Evolutionary conservation across 176 grass and related monocot species (phyloP), one percentile per base, ranked within the genome.

Genomic region (Phoenix roebelenii): DNA sequence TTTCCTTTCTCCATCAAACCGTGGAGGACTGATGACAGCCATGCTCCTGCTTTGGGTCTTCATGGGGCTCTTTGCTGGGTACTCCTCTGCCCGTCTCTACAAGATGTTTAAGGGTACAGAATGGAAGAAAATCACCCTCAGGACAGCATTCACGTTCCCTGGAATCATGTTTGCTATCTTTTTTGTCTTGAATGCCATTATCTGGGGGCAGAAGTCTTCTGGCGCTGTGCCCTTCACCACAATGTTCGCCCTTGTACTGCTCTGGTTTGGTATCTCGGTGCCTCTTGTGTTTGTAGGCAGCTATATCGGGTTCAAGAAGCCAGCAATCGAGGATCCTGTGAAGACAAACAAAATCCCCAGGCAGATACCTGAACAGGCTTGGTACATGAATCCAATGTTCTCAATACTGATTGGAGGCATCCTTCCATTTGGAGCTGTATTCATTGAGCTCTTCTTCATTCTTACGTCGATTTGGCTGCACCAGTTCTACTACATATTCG

Each of bases 381-480:
- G 87, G 92, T 91, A 97, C 78, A 90, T 97, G 87, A 84, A 97
- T 55, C 81, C 83, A 1, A 24, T 79, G 0, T 77, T 91, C 64
- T 90, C 81, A 0, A 83, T 85, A 70, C 72, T 91, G 58, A 91
- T 88, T 12, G 87, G 92, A 56, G 92, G 87, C 35, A 84, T 96
- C 62, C 88, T 97, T n/a, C 92, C 92, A 6, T 91, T 97, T 5
- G 92, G 87, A 2, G 92, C 87, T 26, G 81, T 97, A 30, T 97
- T 97, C 64, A 87, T 97, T 6, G 87, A 91, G 69, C 82, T 97
- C 75, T 97, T 97, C 78, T 91, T 97, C 87, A 91, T 97, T 64
- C 80, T 97, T 58, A 97, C 87, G n/a, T 88, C 92, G 5, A 80
- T 97, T 52, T 88, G 87, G 87, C 73, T 91, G 20, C 78, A 91